Percentiles rank a stretch among this genome's conserved stretches.
Conservation (phyloP, 73 alveolate genomes). For the Effrenium voratum region DNA sequence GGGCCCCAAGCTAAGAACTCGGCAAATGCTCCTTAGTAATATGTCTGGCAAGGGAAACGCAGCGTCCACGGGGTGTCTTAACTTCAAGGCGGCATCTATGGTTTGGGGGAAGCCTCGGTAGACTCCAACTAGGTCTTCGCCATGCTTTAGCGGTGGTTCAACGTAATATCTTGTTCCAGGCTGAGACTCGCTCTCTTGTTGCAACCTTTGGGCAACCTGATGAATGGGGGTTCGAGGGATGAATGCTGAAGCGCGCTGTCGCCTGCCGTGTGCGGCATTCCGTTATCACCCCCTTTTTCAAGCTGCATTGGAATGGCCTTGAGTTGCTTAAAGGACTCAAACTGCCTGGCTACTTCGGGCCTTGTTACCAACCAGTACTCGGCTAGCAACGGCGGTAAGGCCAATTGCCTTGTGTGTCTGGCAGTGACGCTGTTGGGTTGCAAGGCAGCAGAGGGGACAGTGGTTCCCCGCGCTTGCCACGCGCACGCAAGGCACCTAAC, state of each 20-base stretch:
- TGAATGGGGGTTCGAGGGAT: too few species aligned
- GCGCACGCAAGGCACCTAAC: too few species aligned
- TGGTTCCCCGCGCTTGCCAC: too few species aligned
- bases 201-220: too few species aligned
- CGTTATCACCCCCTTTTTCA: background rate
- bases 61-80: background rate
- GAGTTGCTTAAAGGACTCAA: background rate
- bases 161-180: too few species aligned
- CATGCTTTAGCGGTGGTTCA: too few species aligned
- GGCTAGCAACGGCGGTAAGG: background rate
- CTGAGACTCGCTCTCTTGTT: too few species aligned
- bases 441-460: too few species aligned
- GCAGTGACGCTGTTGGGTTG: too few species aligned
- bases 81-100: background rate
- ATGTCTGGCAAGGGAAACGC: background rate
- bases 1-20: background rate
- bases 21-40: background rate
- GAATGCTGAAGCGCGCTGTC: too few species aligned
- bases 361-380: constrained; percentile 14
- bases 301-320: background rate
- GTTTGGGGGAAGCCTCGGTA: background rate
- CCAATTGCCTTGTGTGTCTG: too few species aligned
- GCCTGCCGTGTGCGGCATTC: too few species aligned
- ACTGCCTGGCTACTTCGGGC: background rate
- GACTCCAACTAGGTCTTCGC: background rate